Evolutionary conservation across 352 stramenopile species (phyloP).

Genomic region (Phytophthora capsici): DNA sequence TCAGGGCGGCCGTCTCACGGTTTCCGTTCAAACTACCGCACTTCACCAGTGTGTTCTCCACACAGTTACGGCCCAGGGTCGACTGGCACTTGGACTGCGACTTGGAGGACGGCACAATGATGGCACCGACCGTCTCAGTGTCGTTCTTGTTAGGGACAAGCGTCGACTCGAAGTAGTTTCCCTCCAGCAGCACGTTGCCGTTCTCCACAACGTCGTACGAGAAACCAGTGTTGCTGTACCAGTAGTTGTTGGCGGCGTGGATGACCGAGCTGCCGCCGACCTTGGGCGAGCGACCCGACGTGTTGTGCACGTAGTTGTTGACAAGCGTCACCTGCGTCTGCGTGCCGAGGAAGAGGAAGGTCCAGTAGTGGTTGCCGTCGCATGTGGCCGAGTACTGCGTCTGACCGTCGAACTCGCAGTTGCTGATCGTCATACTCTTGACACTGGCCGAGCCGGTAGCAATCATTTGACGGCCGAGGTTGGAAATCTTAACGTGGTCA

Average conservation of each 20-base stretch:
- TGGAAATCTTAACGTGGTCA: slow-evolving; percentile 54
- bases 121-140: slow-evolving; percentile 15
- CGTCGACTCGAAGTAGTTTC: slow-evolving; percentile 51
- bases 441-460: slow-evolving; percentile 35
- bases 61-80: slow-evolving; percentile 35
- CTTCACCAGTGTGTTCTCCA: slow-evolving; percentile 34
- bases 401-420: slow-evolving; percentile 53
- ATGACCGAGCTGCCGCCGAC: slow-evolving; percentile 26
- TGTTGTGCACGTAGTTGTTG: slow-evolving; percentile 48
- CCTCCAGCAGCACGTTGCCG: slow-evolving; percentile 43
- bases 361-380: slow-evolving; percentile 62
- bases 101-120: slow-evolving; percentile 12
- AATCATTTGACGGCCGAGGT: slow-evolving; percentile 50
- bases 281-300: slow-evolving; percentile 42
- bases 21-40: slow-evolving; percentile 18
- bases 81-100: slow-evolving; percentile 23
- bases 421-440: slow-evolving; percentile 54
- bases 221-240: slow-evolving; percentile 42
- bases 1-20: slow-evolving; percentile 10
- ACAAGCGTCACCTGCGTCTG: slow-evolving; percentile 36
- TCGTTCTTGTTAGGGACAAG: slow-evolving; percentile 18
- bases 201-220: slow-evolving; percentile 41
- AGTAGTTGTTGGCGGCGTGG: slow-evolving; percentile 55
- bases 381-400: slow-evolving; percentile 52
- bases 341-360: slow-evolving; percentile 37